Conservation (phyloP, 805 yeast species). For the Pichia ethanolica region DNA sequence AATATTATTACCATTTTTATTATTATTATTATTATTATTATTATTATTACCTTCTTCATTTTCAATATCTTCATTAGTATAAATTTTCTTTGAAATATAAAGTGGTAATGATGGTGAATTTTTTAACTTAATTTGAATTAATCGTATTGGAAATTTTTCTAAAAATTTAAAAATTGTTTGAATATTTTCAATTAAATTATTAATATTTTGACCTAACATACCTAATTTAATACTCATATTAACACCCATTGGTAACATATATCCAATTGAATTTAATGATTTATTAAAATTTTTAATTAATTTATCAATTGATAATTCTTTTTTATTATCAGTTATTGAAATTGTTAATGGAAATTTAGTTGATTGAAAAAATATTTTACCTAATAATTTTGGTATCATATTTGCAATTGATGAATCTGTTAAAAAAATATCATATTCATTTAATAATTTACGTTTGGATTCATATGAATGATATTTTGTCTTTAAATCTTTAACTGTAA, state of each 20-base stretch:
- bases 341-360: slow-evolving; percentile 65
- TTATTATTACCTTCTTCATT: slow-evolving; percentile 24
- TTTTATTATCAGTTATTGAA: slow-evolving; percentile 26
- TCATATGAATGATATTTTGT: slow-evolving; percentile 85
- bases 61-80: slow-evolving; percentile 38
- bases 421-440: slow-evolving; percentile 67
- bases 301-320: slow-evolving; percentile 35
- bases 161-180: slow-evolving; percentile 46
- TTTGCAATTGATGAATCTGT: slow-evolving; percentile 80
- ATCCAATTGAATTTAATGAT: slow-evolving; percentile 50
- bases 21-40: background rate
- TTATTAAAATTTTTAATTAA: slow-evolving; percentile 53
- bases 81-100: slow-evolving; percentile 55
- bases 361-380: slow-evolving; percentile 63
- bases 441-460: slow-evolving; percentile 66
- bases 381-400: slow-evolving; percentile 74
- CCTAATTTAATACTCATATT: slow-evolving; percentile 65
- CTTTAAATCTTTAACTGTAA: slow-evolving; percentile 69
- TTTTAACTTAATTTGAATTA: slow-evolving; percentile 56
- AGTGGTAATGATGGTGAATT: slow-evolving; percentile 82
- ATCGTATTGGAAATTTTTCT: slow-evolving; percentile 38
- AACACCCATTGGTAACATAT: slow-evolving; percentile 67
- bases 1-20: slow-evolving; percentile 17
- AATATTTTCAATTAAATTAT: slow-evolving; percentile 54
- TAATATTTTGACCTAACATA: slow-evolving; percentile 34